A percentile compares a stretch with the other conserved stretches of the same genome.
These are phyloP conservation scores for Termitomyces sp. DNA, from an alignment of 768 basidiomycete genomes.

Conservation along the genomic window DNA sequence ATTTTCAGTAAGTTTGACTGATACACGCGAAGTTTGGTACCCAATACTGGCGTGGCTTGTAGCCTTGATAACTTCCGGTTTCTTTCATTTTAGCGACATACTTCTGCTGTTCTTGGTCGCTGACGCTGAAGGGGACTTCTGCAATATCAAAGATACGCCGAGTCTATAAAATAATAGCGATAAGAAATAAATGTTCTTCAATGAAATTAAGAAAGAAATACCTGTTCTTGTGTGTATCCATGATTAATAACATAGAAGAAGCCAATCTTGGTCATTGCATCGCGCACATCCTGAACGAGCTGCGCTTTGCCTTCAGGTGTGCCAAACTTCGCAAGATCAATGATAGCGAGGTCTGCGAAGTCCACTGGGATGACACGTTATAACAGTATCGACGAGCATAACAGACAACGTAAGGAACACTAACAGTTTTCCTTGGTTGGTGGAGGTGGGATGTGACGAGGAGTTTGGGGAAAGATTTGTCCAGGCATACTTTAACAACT, in stretches of 20 bases:
- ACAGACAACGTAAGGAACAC: background rate
- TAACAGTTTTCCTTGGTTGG: conserved; percentile 12
- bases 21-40: background rate
- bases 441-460: conserved; percentile 28
- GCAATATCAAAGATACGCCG: conserved; percentile 41
- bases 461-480: conserved; percentile 24
- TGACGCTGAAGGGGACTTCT: conserved; percentile 34
- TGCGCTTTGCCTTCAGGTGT: conserved; percentile 32
- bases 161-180: conserved; percentile 22
- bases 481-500: conserved; percentile 21
- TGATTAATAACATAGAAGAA: conserved; percentile 50
- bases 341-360: conserved; percentile 46
- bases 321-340: conserved; percentile 41
- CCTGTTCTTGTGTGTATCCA: conserved; percentile 37
- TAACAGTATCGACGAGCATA: background rate
- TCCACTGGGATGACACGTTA: conserved; percentile 19
- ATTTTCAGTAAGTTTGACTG: background rate
- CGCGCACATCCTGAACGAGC: conserved; percentile 35
- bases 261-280: conserved; percentile 38
- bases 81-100: conserved; percentile 31
- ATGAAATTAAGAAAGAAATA: conserved; percentile 4
- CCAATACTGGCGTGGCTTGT: conserved; percentile 2
- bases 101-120: conserved; percentile 30
- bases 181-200: background rate
- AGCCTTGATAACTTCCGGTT: conserved; percentile 40